These are phyloP conservation scores for Ephemerocybe angulata DNA, from an alignment of 768 basidiomycete species.

Conservation along the genomic window DNA sequence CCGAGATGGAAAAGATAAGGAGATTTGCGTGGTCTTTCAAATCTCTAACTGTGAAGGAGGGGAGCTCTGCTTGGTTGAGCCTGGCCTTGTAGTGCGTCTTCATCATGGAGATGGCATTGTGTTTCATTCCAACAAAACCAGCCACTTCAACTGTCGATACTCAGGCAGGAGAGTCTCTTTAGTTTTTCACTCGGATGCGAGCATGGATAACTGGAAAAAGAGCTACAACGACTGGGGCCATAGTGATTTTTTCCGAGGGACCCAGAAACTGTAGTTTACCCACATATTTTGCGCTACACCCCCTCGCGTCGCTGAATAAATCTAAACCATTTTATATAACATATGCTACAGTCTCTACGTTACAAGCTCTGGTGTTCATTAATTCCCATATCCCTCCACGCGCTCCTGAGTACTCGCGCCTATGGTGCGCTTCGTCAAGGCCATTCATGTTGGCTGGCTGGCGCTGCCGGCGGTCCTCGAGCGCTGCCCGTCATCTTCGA, in stretches of 20 bases:
- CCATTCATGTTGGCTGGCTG: too few relatives aligned
- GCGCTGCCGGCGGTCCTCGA: too few relatives aligned
- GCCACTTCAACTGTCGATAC: constrained; percentile 19
- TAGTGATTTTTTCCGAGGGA: constrained; percentile 5
- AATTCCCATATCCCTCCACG: too few relatives aligned
- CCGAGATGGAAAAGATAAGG: constrained; percentile 10
- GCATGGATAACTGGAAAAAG: constrained; percentile 4
- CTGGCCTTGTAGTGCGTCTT: constrained; percentile 15
- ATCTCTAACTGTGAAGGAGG: constrained; percentile 16
- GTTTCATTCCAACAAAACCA: constrained; percentile 14
- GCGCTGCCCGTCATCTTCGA: too few relatives aligned
- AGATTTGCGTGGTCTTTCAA: constrained; percentile 18
- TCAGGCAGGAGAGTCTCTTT: constrained; percentile 14
- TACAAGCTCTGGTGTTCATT: too few relatives aligned
- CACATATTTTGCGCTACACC: too few relatives aligned
- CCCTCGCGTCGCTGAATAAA: too few relatives aligned
- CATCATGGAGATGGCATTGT: constrained; percentile 13
- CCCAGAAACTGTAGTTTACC: too few relatives aligned
- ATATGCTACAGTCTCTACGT: too few relatives aligned
- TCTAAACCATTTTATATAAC: too few relatives aligned
- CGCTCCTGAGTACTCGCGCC: too few relatives aligned
- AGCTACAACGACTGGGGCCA: constrained; percentile 11
- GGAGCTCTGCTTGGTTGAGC: constrained; percentile 16
- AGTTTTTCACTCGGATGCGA: constrained; percentile 18
- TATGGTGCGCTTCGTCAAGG: too few relatives aligned